Evolutionary conservation across 2,329 filamentous ascomycete species (phyloP), one percentile per base, ranked within the genome.

Genomic region (Bisporella sp.): DNA sequence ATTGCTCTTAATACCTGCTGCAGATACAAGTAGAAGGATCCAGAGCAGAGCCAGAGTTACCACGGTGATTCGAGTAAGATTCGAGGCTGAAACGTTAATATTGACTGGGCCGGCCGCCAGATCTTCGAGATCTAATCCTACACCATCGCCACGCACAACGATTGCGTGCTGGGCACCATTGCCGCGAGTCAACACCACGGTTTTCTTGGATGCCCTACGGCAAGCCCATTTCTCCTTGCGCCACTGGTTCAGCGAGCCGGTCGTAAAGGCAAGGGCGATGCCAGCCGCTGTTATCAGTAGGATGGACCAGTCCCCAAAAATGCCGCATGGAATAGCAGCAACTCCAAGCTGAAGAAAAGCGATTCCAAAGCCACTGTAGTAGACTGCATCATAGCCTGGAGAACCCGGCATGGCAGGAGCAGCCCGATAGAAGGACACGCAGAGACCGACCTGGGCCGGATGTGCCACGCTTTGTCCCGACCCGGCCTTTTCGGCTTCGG

Each of bases 241-340:
- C 71, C 71, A 75, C 54, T 75, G 71, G 5, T 64, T 60, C 4
- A 75, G 56, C 2, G 60, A 52, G 0, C 69, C 69, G 0, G 64
- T 65, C 1, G 58, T 47, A 6, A 69, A 54, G 2, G 68, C 63
- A 4, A 76, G 61, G 1, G 66, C 2, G 7, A 59, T 74, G 1
- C 71, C 73, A 5, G 43, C 53, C 0, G 51, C 61, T 0, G 70
- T 72, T 31, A 73, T 61, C 28, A 73, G 49, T 4, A 75, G 56
- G 4, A 73, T 66, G 6, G 57, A 32, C 57, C 56, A 60, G 5
- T 58, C 48, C 13, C 48, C 21, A 28, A 30, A 41, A 9, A 56
- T 5, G 5, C 21, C 45, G 12, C 47, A 21, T 4, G 58, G 57
- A n/a, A 58, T 55, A 9, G 53, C 35, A 4, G 58, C 48, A 35